These are phyloP conservation scores for Tillandsia leiboldiana DNA, from an alignment of 176 grass and related monocot species.

Conservation along the genomic window DNA sequence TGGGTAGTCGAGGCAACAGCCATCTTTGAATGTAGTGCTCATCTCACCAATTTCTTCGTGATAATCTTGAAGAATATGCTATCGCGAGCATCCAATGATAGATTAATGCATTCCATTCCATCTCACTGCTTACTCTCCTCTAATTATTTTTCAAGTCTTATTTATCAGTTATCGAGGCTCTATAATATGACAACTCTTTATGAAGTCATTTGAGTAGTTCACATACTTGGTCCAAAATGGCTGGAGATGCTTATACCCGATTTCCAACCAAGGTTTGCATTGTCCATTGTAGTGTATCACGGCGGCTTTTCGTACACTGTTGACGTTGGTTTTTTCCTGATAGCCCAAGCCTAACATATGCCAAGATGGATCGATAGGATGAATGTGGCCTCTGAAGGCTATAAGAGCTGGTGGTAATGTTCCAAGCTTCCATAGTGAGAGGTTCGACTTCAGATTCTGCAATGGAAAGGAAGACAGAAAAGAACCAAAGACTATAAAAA, in stretches of 20 bases:
- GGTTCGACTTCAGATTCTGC: slow-evolving; percentile 93
- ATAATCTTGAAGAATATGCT: not conserved
- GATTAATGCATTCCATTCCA: slow-evolving; percentile 65
- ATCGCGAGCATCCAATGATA: not conserved
- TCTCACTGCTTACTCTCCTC: slow-evolving; percentile 25
- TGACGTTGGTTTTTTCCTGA: slow-evolving; percentile 85
- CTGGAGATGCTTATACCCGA: slow-evolving; percentile 74
- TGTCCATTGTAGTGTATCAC: slow-evolving; percentile 97
- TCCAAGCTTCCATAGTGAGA: slow-evolving; percentile 94
- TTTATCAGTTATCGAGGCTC: slow-evolving; percentile 62
- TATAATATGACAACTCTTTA: slow-evolving; percentile 91
- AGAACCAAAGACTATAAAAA: not conserved
- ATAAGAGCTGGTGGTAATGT: slow-evolving; percentile 91
- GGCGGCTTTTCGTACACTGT: slow-evolving; percentile 56
- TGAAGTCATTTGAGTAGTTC: slow-evolving; percentile 85
- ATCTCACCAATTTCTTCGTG: not conserved
- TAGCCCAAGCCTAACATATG: slow-evolving; percentile 92
- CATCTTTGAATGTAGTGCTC: not conserved
- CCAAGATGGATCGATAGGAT: slow-evolving; percentile 78
- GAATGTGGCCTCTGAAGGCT: slow-evolving; percentile 86
- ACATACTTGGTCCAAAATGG: slow-evolving; percentile 95
- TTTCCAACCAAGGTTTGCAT: slow-evolving; percentile 93
- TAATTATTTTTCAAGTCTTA: slow-evolving; percentile 15
- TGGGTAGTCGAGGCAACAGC: not conserved
- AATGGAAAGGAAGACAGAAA: slow-evolving; percentile 2